Base-by-base conservation (phyloP, 805 yeast species). In the Cyberlindnera lachancei region DNA sequence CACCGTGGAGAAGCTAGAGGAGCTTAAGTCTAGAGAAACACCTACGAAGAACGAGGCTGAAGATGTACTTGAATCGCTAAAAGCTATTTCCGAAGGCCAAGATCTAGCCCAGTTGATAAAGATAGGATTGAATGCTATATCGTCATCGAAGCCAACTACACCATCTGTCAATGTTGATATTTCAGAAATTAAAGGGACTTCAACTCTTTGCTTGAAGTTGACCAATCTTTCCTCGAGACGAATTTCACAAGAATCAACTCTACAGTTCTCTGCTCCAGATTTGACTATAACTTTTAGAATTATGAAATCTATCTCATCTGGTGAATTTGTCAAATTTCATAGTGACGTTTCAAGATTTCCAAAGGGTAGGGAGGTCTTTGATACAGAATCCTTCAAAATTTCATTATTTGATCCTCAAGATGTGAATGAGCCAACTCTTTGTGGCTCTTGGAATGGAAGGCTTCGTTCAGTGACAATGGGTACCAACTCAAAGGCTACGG, bases 1-100 rank as follows among this genome's bases (percentile, higher is more conserved):
- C 25, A 32, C 38, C 2, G 27, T 29, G 7, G 42, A 37, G 14
- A 37, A 42, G 24, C 31, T 42, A 8, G 13, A n/a, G n/a, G 25
- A 31, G 4, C 25, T 42, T 7, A 11, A 23, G 3, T 13, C 23
- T 16, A 7, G 14, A 11, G 15, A 19, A n/a, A 8, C n/a, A 13
- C 10, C 15, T 12, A 24, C 23, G 13, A 18, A 23, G 13, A 30
- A 22, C 13, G 10, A 17, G 15, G 17, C 15, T 17, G n/a, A n/a
- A n/a, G n/a, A n/a, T n/a, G n/a, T n/a, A n/a, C n/a, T n/a, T n/a
- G n/a, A n/a, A n/a, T 25, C 28, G 8, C 20, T 25, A 15, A 15
- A 16, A 12, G 18, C 28, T 6, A 18, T 25, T 10, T 12, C 28
- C n/a, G 13, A 25, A 6, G 28, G 28, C 8, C n/a, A 28, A 7